Evolutionary conservation across 2,329 filamentous ascomycete genomes (phyloP), one percentile per base, ranked within the genome.

Genomic region (Beauveria australis): DNA sequence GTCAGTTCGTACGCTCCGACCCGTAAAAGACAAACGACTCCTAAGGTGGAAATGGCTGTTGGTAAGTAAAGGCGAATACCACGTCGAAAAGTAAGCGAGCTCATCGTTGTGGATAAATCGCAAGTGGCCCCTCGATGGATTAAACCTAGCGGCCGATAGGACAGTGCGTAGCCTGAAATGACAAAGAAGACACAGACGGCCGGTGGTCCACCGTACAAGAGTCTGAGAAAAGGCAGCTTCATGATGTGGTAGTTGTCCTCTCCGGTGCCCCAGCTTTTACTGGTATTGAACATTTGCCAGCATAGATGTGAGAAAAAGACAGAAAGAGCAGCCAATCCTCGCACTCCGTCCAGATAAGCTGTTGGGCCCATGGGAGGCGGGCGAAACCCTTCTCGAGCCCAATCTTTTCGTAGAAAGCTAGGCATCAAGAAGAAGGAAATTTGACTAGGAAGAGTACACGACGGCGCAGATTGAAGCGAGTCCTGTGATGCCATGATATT

Each of bases 171-270:
- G 22, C 79, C 78, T 1, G 78, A 78, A 33, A 80, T 81, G 66
- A 85, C 78, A 67, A 85, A 86, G 74, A 87, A 87, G 64, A 85
- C 71, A 69, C 79, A 81, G 44, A 86, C 83, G 65, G 81, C 82
- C 0, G 81, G 78, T 3, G 80, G 81, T 1, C 81, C 82, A 55
- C 79, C 78, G 67, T 79, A 84, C 61, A 80, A 74, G 4, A 85
- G 72, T 14, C 82, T 75, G 19, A 85, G 59, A 62, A 84, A 76
- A 7, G 82, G 82, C 1, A 84, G 74, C 66, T 81, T 79, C 64
- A 82, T 72, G 51, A 80, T 61, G 60, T 78, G 66, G 66, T 76
- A 75, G 70, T 81, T 78, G 63, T 69, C 69, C 26, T 74, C 70
- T 52, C 72, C 72, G 58, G 70, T 74, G 46, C 79, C 81, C 71